Evolutionary conservation across 805 yeast species (phyloP), one percentile per base, ranked within the genome.

Genomic region (Lipomyces sp.): DNA sequence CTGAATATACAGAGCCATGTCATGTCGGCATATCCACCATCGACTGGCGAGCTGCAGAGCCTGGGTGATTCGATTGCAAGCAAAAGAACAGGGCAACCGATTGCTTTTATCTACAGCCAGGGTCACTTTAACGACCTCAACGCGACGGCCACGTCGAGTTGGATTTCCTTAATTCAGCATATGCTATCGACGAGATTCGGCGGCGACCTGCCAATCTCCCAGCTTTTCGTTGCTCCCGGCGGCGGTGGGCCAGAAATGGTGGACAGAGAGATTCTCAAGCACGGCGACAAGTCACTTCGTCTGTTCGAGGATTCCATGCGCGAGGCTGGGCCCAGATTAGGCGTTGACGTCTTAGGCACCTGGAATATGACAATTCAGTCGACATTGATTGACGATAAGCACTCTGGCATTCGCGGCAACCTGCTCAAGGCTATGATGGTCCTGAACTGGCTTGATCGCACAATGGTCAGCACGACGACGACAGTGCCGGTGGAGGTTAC

Each of bases 191-290:
- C 52, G 45, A 47, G 47, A 2, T 19, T 54, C 42, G 28, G 38
- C 22, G n/a, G 43, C 6, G 37, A 34, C 6, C 51, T 41, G 4
- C 42, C 35, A 2, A 48, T 57, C 34, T 49, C 56, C 16, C 51
- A 54, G 48, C 28, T 54, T 39, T 54, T 54, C 34, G 58, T 54
- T 29, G 52, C 58, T 14, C 58, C 58, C 11, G 58, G 58, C 16
- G 44, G 53, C 19, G 40, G 57, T 11, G 58, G 58, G 4, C 57
- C 58, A 10, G 33, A 39, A 31, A 54, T 54, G 57, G 39, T 43
- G 29, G 58, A 54, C 16, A 50, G 43, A 18, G 58, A 54, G 37
- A 31, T 45, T 21, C 18, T 54, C 28, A 43, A 43, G 40, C 54
- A 52, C 42, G 58, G 58, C 22, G 22, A 36, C 36, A 52, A 54